phyloP scores from a whole-genome alignment of 805 yeast genomes.

The Ogataea glucozyma region DNA sequence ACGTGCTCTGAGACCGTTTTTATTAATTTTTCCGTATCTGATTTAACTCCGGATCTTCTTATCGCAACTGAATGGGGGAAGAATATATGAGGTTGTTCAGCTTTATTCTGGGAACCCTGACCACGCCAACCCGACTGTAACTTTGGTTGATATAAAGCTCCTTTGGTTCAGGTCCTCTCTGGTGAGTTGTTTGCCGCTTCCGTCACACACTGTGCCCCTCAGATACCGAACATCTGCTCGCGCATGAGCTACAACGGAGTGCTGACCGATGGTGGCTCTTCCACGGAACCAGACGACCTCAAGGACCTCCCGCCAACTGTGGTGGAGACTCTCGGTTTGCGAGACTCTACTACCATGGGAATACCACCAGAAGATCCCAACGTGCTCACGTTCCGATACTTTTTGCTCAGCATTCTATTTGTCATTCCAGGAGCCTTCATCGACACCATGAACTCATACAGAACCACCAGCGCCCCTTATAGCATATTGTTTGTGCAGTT shows the following conservation, averaged over 20 bases:
- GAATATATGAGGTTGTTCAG: too few species aligned
- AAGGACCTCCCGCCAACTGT: conserved; percentile 35
- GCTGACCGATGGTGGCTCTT: not conserved
- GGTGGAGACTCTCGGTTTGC: conserved; percentile 35
- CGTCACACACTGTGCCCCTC: too few species aligned
- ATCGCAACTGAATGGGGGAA: too few species aligned
- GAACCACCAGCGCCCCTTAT: conserved; percentile 45
- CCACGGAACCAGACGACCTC: too few species aligned
- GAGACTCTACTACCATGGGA: conserved; percentile 8
- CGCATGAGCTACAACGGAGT: not conserved
- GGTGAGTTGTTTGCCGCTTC: too few species aligned
- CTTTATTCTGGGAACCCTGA: too few species aligned
- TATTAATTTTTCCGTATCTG: too few species aligned
- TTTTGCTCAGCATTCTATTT: conserved; percentile 36
- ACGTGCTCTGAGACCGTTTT: not conserved
- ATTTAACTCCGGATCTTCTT: too few species aligned
- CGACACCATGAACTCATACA: conserved; percentile 39
- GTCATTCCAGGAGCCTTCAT: conserved; percentile 43
- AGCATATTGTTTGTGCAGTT: conserved; percentile 55
- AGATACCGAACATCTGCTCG: too few species aligned
- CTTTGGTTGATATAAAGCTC: too few species aligned
- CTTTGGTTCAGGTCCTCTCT: too few species aligned
- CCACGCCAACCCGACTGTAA: too few species aligned
- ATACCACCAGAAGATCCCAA: conserved; percentile 21
- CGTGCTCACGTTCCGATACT: conserved; percentile 39